These are phyloP conservation scores for Phytophthora nicotianae DNA, from an alignment of 352 stramenopile species.

Conservation along the genomic window DNA sequence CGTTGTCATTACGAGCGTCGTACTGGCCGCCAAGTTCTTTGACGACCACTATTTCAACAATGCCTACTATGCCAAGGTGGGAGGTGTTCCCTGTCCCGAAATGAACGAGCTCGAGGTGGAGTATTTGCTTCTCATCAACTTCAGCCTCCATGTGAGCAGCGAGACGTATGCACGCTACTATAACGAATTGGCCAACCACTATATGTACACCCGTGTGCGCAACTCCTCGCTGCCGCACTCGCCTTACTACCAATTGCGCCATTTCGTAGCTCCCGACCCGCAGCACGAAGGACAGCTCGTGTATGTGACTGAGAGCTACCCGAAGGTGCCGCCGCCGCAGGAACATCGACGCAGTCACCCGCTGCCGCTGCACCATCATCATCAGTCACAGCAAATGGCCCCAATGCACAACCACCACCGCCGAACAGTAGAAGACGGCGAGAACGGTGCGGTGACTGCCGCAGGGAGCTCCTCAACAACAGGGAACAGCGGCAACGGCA, in stretches of 20 bases:
- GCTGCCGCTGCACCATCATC: constrained; percentile 38
- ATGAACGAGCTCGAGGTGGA: constrained; percentile 99
- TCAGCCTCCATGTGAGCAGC: constrained; percentile 95
- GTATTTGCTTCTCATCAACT: constrained; percentile 98
- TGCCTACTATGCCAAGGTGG: constrained; percentile 98
- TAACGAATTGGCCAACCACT: constrained; percentile 88
- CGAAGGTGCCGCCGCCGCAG: constrained; percentile 32
- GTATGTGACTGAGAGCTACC: constrained; percentile 75
- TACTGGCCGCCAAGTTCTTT: constrained; percentile 99
- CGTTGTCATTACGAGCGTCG: constrained; percentile 97
- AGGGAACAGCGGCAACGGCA: constrained; percentile 37
- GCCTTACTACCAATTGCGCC: constrained; percentile 59
- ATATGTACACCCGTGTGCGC: constrained; percentile 69
- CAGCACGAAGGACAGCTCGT: constrained; percentile 72
- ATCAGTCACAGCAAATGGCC: constrained; percentile 31
- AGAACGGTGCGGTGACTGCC: constrained; percentile 13
- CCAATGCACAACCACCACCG: constrained; percentile 32
- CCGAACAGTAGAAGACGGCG: constrained; percentile 53
- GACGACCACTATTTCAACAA: constrained; percentile 99
- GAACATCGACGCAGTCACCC: constrained; percentile 38
- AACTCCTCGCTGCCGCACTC: constrained; percentile 41
- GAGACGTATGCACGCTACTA: constrained; percentile 93
- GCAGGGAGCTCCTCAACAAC: constrained; percentile 18
- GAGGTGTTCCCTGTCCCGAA: constrained; percentile 90
- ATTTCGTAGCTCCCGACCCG: constrained; percentile 71